Evolutionary conservation across 371 early-diverging fungal genomes (phyloP).

Genomic region (Umbelopsis sp.): DNA sequence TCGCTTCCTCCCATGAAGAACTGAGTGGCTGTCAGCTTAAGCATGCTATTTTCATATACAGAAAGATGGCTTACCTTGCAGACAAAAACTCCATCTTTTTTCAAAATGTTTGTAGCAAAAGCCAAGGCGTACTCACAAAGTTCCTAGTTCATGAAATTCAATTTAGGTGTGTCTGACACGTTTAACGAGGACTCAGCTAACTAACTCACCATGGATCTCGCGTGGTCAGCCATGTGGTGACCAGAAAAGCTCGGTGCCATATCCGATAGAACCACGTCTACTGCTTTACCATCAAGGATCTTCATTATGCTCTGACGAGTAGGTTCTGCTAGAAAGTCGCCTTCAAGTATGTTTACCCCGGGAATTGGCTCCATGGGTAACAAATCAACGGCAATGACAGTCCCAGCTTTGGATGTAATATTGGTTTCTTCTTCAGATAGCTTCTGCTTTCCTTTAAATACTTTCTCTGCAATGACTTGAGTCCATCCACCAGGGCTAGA

Average conservation of each 20-base stretch:
- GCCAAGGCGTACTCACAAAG: conserved; percentile 71
- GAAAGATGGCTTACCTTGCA: conserved; percentile 62
- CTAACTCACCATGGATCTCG: conserved; percentile 50
- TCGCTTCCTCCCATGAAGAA: conserved; percentile 73
- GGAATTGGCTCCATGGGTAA: conserved; percentile 72
- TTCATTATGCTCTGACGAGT: conserved; percentile 46
- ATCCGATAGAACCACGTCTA: conserved; percentile 73
- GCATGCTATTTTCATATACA: background rate
- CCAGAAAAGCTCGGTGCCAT: conserved; percentile 85
- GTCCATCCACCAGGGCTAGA: conserved; percentile 95
- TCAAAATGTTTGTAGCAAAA: conserved; percentile 65
- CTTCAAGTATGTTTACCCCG: conserved; percentile 65
- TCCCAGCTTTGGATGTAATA: conserved; percentile 21
- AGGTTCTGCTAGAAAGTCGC: conserved; percentile 58
- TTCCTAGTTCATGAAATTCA: conserved; percentile 32
- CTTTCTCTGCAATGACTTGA: conserved; percentile 72
- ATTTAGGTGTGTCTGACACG: background rate
- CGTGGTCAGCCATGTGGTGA: conserved; percentile 55
- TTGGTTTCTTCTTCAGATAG: conserved; percentile 23
- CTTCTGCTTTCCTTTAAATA: conserved; percentile 22
- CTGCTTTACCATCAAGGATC: conserved; percentile 40
- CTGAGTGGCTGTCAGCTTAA: conserved; percentile 24
- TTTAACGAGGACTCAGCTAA: background rate
- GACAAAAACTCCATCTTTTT: conserved; percentile 68
- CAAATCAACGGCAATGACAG: conserved; percentile 73